Base-by-base conservation (phyloP, 345 rosid species). In the Eucalyptus sp. region DNA sequence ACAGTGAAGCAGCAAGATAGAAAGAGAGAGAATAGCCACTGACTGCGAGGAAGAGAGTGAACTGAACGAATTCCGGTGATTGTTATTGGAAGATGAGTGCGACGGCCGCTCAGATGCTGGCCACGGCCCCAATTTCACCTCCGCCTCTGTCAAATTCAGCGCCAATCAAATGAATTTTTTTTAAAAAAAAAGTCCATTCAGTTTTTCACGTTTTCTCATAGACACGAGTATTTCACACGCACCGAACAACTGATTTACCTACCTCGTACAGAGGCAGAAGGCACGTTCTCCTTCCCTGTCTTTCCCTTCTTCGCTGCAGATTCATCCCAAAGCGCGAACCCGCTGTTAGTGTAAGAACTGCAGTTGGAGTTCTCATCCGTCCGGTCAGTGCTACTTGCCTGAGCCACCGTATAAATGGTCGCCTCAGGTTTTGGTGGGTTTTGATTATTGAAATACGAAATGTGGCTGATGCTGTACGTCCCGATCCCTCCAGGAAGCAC, bases 401-500 rank as follows among this genome's bases (percentile, higher is more conserved):
- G 96, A 49, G 92, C 94, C 64, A 89, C 94, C 1, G 89, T 50
- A 71, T 94, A 93, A n/a, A 93, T 54, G 14, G 94, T 62, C 79
- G 93, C 95, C 90, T 97, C 99, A 20, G 99, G 93, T 91, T 97
- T 95, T 41, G 96, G 97, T 90, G 92, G 80, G 58, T 46, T 62
- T 88, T 91, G 91, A 33, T 94, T 96, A 89, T 91, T 95, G 90
- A 93, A 94, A 87, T 91, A 93, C 10, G 99, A 95, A 81, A 94
- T 89, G 58, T 95, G 98, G 89, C 97, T 96, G 52, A 96, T 95
- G 33, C 94, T 97, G 92, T 96, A 96, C 49, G 99, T 95, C 87
- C 98, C 99, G 49, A 97, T 96, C 86, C 99, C 99, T 88, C 99
- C 99, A 6, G 98, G 98, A 33, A 97, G 99, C 52, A 93, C 88